phyloP scores from a whole-genome alignment of 1,284 basidiomycete genomes.

The Boletus semigastroideus region DNA sequence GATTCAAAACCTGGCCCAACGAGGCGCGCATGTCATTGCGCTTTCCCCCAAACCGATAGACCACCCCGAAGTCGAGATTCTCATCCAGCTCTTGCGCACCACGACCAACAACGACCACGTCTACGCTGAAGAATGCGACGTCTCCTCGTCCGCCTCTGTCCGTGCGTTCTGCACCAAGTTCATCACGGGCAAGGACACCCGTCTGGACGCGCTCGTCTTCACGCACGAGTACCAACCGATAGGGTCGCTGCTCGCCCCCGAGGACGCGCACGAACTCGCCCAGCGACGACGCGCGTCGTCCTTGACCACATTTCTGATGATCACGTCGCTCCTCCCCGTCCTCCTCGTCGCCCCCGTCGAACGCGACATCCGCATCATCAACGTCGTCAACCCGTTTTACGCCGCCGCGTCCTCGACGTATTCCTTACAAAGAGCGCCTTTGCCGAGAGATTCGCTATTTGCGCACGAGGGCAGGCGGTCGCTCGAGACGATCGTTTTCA shows the following conservation, averaged over 20 bases:
- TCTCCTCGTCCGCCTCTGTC: conserved; percentile 61
- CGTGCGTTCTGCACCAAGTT: conserved; percentile 66
- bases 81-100: conserved; percentile 62
- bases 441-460: conserved; percentile 40
- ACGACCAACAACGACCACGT: conserved; percentile 72
- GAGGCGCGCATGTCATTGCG: conserved; percentile 75
- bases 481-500: conserved; percentile 61
- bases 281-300: conserved; percentile 46
- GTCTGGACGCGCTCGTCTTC: conserved; percentile 71
- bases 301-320: conserved; percentile 74
- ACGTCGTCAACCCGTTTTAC: conserved; percentile 82
- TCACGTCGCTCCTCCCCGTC: conserved; percentile 74
- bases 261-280: conserved; percentile 26
- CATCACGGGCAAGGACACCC: conserved; percentile 58
- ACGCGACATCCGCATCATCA: conserved; percentile 80
- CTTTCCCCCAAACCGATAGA: conserved; percentile 60
- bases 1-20: conserved; percentile 59
- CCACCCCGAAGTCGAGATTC: conserved; percentile 51
- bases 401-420: conserved; percentile 64
- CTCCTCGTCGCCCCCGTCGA: conserved; percentile 78
- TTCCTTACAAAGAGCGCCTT: conserved; percentile 26
- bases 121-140: conserved; percentile 72
- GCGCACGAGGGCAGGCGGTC: conserved; percentile 64
- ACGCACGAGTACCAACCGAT: conserved; percentile 71
- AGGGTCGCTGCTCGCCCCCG: conserved; percentile 44